Evolutionary conservation across 2,329 filamentous ascomycete genomes (phyloP).

Genomic region (Huntiella abstrusa): DNA sequence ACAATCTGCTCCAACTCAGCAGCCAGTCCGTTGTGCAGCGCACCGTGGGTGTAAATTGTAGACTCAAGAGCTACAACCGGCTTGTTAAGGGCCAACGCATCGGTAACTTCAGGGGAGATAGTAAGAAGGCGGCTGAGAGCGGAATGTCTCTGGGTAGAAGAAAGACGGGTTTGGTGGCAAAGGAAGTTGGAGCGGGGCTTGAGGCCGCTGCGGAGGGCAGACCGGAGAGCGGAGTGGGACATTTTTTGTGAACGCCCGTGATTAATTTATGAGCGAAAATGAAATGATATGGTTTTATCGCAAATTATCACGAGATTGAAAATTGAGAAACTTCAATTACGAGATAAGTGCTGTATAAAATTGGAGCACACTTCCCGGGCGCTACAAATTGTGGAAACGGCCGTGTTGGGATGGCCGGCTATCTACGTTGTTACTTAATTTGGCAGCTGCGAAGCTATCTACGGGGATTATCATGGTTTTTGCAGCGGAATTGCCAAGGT

Average conservation of each 20-base stretch:
- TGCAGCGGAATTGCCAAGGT: too few species aligned
- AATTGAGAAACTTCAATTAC: too few species aligned
- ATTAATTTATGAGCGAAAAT: too few species aligned
- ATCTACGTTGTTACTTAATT: too few species aligned
- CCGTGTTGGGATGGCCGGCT: too few species aligned
- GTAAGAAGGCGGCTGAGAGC: constrained; percentile 29
- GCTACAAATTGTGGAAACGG: too few species aligned
- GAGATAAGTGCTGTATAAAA: too few species aligned
- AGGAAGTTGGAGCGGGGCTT: not conserved
- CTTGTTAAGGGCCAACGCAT: constrained; percentile 53
- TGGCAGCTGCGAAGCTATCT: too few species aligned
- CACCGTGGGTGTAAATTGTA: constrained; percentile 92
- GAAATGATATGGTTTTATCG: too few species aligned
- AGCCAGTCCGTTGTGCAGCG: constrained; percentile 50
- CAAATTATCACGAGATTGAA: too few species aligned
- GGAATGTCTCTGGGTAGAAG: not conserved
- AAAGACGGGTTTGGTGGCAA: not conserved
- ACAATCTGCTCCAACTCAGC: constrained; percentile 75
- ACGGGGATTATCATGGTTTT: too few species aligned
- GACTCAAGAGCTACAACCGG: constrained; percentile 88
- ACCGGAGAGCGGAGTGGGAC: not conserved
- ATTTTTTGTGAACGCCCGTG: not conserved
- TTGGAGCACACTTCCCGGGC: too few species aligned
- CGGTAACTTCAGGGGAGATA: constrained; percentile 64
- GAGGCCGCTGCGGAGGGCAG: not conserved